These are phyloP conservation scores for Pseudocercospora eumusae DNA, from an alignment of 2,329 filamentous ascomycete genomes.

Conservation along the genomic window DNA sequence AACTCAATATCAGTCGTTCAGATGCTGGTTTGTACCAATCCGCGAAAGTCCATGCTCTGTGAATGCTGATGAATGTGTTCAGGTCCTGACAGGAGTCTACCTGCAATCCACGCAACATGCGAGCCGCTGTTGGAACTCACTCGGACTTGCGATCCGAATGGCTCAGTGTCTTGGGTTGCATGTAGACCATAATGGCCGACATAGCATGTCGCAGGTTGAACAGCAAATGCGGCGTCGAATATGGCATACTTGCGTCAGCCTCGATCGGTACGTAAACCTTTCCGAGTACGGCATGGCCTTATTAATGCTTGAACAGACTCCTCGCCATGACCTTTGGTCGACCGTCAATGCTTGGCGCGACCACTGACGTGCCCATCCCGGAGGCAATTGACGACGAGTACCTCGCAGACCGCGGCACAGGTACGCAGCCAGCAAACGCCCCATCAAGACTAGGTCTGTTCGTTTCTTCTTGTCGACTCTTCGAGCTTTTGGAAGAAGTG, in stretches of 20 bases:
- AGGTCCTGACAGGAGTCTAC: slow-evolving; percentile 28
- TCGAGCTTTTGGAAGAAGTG: slow-evolving; percentile 33
- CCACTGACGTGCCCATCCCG: slow-evolving; percentile 31
- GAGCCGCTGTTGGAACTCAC: slow-evolving; percentile 33
- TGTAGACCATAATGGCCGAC: slow-evolving; percentile 58
- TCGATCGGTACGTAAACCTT: slow-evolving; percentile 51
- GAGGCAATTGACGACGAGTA: slow-evolving; percentile 54
- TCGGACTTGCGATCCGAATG: slow-evolving; percentile 56
- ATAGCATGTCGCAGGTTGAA: slow-evolving; percentile 60
- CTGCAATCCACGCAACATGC: slow-evolving; percentile 34
- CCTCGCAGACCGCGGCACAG: slow-evolving; percentile 51
- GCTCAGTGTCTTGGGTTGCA: slow-evolving; percentile 69
- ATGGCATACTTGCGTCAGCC: slow-evolving; percentile 49
- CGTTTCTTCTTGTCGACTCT: slow-evolving; percentile 32
- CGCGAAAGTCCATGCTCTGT: not conserved
- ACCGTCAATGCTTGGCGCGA: slow-evolving; percentile 35
- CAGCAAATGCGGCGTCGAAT: slow-evolving; percentile 67
- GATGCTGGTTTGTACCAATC: slow-evolving; percentile 23
- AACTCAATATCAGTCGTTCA: slow-evolving; percentile 31
- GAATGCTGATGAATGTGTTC: not conserved
- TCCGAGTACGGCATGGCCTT: not conserved
- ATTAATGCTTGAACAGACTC: slow-evolving; percentile 47
- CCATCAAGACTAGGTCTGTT: slow-evolving; percentile 38
- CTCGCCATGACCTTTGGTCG: slow-evolving; percentile 42
- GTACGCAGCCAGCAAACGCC: slow-evolving; percentile 39